Evolutionary conservation across 1,284 basidiomycete genomes (phyloP).

Genomic region (Malassezia nana): DNA sequence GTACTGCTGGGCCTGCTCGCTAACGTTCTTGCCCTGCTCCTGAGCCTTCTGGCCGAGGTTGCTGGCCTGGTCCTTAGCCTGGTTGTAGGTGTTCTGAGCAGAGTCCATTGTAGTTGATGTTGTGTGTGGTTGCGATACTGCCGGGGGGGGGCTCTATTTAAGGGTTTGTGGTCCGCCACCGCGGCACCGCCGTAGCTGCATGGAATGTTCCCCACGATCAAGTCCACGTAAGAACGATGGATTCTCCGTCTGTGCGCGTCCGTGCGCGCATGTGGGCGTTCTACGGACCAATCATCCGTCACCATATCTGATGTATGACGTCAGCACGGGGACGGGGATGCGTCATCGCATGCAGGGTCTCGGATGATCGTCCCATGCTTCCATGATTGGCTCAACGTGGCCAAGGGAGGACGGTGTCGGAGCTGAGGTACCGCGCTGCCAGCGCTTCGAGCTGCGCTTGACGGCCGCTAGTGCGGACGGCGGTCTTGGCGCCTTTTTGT

Average conservation of each 20-base stretch:
- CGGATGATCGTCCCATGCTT: not conserved
- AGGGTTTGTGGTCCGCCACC: not conserved
- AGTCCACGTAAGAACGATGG: not conserved
- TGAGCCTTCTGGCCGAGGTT: conserved; percentile 6
- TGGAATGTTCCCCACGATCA: not conserved
- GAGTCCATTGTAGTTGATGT: conserved; percentile 4
- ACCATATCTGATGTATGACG: not conserved
- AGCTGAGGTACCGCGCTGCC: too few species aligned
- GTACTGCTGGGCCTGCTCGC: conserved; percentile 5
- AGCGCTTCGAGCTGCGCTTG: too few species aligned
- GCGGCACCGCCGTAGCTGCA: not conserved
- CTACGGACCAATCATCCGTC: not conserved
- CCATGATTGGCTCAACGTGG: not conserved
- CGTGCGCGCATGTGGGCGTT: not conserved
- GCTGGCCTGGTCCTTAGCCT: not conserved
- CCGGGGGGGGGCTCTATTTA: not conserved
- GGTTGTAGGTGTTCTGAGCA: conserved; percentile 3
- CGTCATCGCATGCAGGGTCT: not conserved
- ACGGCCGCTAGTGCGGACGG: too few species aligned
- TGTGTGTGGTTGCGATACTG: not conserved
- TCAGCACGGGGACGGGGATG: not conserved
- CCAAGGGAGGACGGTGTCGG: too few species aligned
- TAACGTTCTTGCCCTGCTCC: not conserved
- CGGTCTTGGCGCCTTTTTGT: too few species aligned
- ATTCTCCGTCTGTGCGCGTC: not conserved